phyloP scores from a whole-genome alignment of 2,329 filamentous ascomycete genomes.

The Ploettnerulaceae sp. region DNA sequence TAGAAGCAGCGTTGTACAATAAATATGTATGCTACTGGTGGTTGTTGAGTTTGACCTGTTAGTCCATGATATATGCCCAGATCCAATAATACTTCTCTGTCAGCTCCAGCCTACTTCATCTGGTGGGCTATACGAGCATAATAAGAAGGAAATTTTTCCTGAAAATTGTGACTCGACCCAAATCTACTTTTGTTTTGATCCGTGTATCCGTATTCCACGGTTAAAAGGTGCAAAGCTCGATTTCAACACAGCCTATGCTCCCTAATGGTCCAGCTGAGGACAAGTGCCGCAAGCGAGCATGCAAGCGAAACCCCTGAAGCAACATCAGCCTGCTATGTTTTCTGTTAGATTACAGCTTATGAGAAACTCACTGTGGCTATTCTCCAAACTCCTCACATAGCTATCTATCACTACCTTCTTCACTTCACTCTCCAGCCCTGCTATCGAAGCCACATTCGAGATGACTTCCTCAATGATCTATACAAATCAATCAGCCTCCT shows the following conservation, averaged over 20 bases:
- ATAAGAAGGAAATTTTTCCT: too few species aligned
- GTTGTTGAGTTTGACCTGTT: too few species aligned
- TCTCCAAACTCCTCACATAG: conserved; percentile 27
- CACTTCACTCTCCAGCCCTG: conserved; percentile 12
- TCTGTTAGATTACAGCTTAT: too few species aligned
- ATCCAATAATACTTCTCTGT: too few species aligned
- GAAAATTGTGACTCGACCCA: too few species aligned
- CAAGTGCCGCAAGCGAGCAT: conserved; percentile 11
- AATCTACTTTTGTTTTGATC: background rate
- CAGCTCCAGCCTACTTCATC: too few species aligned
- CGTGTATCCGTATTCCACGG: background rate
- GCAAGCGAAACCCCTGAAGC: conserved; percentile 14
- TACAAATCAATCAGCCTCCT: too few species aligned
- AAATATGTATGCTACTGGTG: too few species aligned
- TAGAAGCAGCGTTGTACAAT: too few species aligned
- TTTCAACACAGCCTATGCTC: conserved; percentile 3
- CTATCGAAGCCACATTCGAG: conserved; percentile 20
- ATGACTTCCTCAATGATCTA: conserved; percentile 23
- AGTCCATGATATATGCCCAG: too few species aligned
- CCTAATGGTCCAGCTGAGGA: conserved; percentile 2
- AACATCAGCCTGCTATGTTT: background rate
- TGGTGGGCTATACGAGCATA: too few species aligned
- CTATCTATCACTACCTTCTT: conserved; percentile 19
- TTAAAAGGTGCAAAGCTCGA: too few species aligned
- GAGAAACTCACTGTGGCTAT: conserved; percentile 20